Conservation (phyloP, 2,329 filamentous ascomycete species). For the Hypomyces rosellus region DNA sequence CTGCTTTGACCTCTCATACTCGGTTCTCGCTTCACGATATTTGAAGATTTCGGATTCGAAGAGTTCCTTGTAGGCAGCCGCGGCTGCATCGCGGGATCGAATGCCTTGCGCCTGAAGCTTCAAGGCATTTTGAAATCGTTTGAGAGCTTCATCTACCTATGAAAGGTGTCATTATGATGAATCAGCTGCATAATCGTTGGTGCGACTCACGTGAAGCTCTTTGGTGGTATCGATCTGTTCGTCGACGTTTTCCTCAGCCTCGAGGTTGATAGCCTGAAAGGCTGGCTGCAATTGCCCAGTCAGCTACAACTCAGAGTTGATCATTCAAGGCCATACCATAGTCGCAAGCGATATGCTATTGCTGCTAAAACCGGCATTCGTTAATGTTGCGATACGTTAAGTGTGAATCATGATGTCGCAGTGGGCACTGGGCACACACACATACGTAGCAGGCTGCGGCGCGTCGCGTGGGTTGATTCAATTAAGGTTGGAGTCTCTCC, state of each 20-base stretch:
- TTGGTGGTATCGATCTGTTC: conserved; percentile 93
- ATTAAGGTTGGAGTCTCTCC: too few relatives aligned
- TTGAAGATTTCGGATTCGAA: conserved; percentile 92
- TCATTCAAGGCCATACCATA: conserved; percentile 6
- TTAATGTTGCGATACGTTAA: neutral
- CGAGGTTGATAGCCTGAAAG: conserved; percentile 88
- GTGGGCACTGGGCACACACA: too few relatives aligned
- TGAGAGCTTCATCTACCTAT: conserved; percentile 88
- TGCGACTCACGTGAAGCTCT: conserved; percentile 64
- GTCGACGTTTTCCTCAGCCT: conserved; percentile 83
- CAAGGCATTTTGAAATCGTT: conserved; percentile 85
- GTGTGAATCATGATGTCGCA: too few relatives aligned
- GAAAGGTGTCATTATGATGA: neutral
- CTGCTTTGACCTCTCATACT: conserved; percentile 67
- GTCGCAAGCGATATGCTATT: conserved; percentile 10
- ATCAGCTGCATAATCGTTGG: accelerated
- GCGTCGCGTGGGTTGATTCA: too few relatives aligned
- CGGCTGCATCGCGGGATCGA: conserved; percentile 66
- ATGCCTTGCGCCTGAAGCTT: conserved; percentile 88
- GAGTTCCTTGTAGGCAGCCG: conserved; percentile 73
- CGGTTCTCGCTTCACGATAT: conserved; percentile 79
- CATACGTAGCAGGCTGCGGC: too few relatives aligned
- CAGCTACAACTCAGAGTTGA: neutral
- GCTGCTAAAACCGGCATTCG: conserved; percentile 8
- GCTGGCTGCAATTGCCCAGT: conserved; percentile 40